Percentiles rank a stretch among this genome's conserved stretches.
These are phyloP conservation scores for Coelastrella sp. DNA, from an alignment of 139 green algal species.

Conservation along the genomic window DNA sequence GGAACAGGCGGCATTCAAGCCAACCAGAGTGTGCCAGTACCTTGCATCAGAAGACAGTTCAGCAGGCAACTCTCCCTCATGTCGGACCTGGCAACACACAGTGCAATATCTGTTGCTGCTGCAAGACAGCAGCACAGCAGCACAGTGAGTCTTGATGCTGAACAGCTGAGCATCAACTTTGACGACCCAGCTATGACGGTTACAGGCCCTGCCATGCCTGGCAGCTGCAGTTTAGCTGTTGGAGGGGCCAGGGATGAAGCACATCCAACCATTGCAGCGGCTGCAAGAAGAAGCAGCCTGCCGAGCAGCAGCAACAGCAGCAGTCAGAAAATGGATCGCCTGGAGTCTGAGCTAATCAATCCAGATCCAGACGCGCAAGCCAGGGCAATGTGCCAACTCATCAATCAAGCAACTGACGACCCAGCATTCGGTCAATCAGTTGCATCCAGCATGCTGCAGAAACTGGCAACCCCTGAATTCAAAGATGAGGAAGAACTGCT, in stretches of 20 bases:
- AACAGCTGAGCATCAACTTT: too few relatives aligned
- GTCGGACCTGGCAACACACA: not conserved
- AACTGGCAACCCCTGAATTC: not conserved
- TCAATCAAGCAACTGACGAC: not conserved
- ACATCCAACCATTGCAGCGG: too few relatives aligned
- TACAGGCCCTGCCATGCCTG: not conserved
- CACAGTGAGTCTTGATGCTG: not conserved
- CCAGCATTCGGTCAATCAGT: not conserved
- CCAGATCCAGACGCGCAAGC: not conserved
- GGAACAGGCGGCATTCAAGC: too few relatives aligned
- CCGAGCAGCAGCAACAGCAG: not conserved
- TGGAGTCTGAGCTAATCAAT: not conserved
- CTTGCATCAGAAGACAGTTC: not conserved
- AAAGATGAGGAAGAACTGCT: not conserved
- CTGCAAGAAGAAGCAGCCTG: not conserved
- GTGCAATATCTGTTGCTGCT: not conserved
- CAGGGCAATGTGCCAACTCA: not conserved
- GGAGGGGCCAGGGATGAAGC: too few relatives aligned
- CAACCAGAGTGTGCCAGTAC: not conserved
- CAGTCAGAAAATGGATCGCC: not conserved
- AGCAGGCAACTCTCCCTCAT: not conserved
- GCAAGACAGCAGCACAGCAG: not conserved
- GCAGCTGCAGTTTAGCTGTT: not conserved
- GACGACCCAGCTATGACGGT: not conserved
- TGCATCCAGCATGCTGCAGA: not conserved